A percentile compares a stretch with the other conserved stretches of the same genome.
Evolutionary conservation across 345 rosid genomes (phyloP).

Genomic region (Diplotaxis tenuifolia): DNA sequence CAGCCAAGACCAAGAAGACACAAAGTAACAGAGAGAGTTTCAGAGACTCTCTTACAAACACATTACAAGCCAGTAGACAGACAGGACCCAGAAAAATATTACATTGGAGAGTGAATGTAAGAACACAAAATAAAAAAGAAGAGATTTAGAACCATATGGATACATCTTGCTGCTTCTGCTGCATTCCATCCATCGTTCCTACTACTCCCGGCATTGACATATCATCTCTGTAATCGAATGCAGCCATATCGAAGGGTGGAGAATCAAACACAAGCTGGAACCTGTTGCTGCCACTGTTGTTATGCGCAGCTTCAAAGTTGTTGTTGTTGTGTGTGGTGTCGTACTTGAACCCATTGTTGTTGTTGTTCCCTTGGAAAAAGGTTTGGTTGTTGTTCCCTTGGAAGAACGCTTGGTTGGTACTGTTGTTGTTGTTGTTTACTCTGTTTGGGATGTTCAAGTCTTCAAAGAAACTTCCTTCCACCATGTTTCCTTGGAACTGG

Average conservation of each 20-base stretch:
- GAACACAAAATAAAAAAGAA: slow-evolving; percentile 14
- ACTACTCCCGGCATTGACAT: slow-evolving; percentile 44
- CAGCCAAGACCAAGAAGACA: slow-evolving; percentile 17
- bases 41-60: slow-evolving; percentile 21
- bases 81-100: slow-evolving; percentile 30
- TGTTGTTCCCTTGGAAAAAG: slow-evolving; percentile 48
- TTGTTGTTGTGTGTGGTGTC: slow-evolving; percentile 24
- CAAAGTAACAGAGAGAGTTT: slow-evolving; percentile 20
- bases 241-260: slow-evolving; percentile 53
- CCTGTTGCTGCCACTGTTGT: slow-evolving; percentile 36
- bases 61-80: slow-evolving; percentile 5
- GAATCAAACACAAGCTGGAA: slow-evolving; percentile 61
- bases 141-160: slow-evolving; percentile 61
- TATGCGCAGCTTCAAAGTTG: slow-evolving; percentile 45
- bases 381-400: slow-evolving; percentile 51
- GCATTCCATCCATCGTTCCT: slow-evolving; percentile 47
- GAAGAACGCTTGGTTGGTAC: slow-evolving; percentile 43
- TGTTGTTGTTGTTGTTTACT: slow-evolving; percentile 28
- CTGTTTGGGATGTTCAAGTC: slow-evolving; percentile 50
- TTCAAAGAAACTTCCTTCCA: slow-evolving; percentile 58
- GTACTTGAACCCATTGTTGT: slow-evolving; percentile 26
- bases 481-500: slow-evolving; percentile 45
- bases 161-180: slow-evolving; percentile 74
- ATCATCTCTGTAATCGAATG: slow-evolving; percentile 75
- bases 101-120: slow-evolving; percentile 24